Conservation (phyloP, 2,329 filamentous ascomycete genomes). For the Fusarium buxicola region DNA sequence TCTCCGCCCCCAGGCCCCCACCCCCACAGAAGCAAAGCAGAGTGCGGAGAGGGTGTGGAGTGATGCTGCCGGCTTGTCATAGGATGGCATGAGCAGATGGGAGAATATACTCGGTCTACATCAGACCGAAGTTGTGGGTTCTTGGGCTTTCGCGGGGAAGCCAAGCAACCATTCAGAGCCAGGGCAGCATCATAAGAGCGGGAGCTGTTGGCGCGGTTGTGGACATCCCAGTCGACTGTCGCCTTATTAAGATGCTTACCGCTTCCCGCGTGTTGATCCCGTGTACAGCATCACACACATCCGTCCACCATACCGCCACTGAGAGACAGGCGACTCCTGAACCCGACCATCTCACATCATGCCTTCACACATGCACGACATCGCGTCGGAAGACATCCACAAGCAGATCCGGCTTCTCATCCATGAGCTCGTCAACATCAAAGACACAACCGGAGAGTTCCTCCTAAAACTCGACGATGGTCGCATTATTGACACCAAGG, state of each 20-base stretch:
- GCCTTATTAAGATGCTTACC: slow-evolving; percentile 7
- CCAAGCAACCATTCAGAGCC: slow-evolving; percentile 6
- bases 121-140: slow-evolving; percentile 37
- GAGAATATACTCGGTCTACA: slow-evolving; percentile 26
- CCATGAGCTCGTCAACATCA: slow-evolving; percentile 80
- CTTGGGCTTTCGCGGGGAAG: background rate
- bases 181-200: background rate
- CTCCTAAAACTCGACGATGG: slow-evolving; percentile 77
- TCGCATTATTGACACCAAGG: slow-evolving; percentile 84
- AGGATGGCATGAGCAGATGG: background rate
- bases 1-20: slow-evolving; percentile 38
- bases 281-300: background rate
- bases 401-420: slow-evolving; percentile 74
- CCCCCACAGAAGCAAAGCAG: slow-evolving; percentile 36
- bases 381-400: slow-evolving; percentile 62
- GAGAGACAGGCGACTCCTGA: background rate
- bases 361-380: slow-evolving; percentile 55
- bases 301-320: background rate
- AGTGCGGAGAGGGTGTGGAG: slow-evolving; percentile 35
- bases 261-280: slow-evolving; percentile 2
- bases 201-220: slow-evolving; percentile 17
- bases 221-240: slow-evolving; percentile 17
- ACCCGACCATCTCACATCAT: slow-evolving; percentile 30
- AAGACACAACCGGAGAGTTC: slow-evolving; percentile 79
- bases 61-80: slow-evolving; percentile 2